Evolutionary conservation across 768 basidiomycete species (phyloP).

Genomic region (Saitozyma sp.): DNA sequence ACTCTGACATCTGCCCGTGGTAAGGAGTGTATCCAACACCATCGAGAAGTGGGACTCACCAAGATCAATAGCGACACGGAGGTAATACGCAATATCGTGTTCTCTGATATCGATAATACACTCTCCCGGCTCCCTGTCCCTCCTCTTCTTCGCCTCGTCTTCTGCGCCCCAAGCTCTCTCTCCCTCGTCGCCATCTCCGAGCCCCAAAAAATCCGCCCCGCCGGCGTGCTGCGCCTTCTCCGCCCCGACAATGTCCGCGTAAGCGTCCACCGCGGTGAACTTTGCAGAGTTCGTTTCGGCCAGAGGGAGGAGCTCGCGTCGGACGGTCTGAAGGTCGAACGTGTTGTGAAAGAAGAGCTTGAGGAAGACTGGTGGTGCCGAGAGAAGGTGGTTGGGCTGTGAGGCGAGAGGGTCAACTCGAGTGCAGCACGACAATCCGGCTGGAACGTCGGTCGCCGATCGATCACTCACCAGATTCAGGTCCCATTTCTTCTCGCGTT

Average conservation of each 20-base stretch:
- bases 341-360: slow-evolving; percentile 89
- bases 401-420: background rate
- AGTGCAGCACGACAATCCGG: background rate
- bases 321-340: slow-evolving; percentile 81
- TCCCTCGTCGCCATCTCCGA: slow-evolving; percentile 58
- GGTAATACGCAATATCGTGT: slow-evolving; percentile 94
- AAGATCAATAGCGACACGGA: slow-evolving; percentile 99
- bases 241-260: slow-evolving; percentile 86
- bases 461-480: slow-evolving; percentile 63
- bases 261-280: slow-evolving; percentile 92
- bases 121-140: slow-evolving; percentile 69
- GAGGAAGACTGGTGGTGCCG: slow-evolving; percentile 84
- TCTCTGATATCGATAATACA: slow-evolving; percentile 92
- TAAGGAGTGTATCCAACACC: background rate
- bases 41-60: slow-evolving; percentile 47
- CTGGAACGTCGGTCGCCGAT: background rate
- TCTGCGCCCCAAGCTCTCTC: slow-evolving; percentile 53
- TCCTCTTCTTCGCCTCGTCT: slow-evolving; percentile 58
- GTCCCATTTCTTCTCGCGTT: slow-evolving; percentile 85
- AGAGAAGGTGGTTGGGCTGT: slow-evolving; percentile 89
- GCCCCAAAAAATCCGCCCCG: slow-evolving; percentile 31
- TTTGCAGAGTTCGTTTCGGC: slow-evolving; percentile 88
- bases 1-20: slow-evolving; percentile 74
- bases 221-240: slow-evolving; percentile 63
- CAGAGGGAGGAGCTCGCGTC: slow-evolving; percentile 84